Evolutionary conservation across 2,329 filamentous ascomycete species (phyloP).

Genomic region (Stachybotrys chlorohalonatus): DNA sequence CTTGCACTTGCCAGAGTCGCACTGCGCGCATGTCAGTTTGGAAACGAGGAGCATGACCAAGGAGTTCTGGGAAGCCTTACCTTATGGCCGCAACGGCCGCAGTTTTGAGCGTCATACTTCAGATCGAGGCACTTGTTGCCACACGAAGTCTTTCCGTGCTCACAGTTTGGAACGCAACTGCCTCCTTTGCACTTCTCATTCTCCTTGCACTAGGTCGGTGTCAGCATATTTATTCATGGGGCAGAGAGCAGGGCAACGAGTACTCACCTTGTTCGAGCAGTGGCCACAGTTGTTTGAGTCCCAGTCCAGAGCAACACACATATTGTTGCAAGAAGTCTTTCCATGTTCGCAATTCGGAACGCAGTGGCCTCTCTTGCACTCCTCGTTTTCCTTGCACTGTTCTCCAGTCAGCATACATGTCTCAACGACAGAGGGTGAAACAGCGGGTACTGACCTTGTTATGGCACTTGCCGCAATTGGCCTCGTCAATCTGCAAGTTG

Average conservation of each 20-base stretch:
- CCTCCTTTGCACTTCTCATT: background rate
- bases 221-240: no score
- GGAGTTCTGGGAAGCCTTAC: background rate
- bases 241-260: no score
- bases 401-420: background rate
- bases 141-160: background rate
- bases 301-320: background rate
- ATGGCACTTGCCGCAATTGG: background rate
- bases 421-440: no score
- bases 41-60: no score
- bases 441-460: background rate
- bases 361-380: background rate
- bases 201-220: background rate
- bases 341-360: background rate
- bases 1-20: no score
- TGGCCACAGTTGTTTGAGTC: background rate
- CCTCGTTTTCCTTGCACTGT: background rate
- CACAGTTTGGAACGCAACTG: background rate
- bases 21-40: no score
- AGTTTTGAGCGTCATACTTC: background rate
- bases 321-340: background rate
- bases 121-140: background rate
- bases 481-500: background rate
- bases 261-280: background rate
- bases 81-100: background rate